phyloP scores from a whole-genome alignment of 192 early-diverging fungal species.

The Powellomyces hirtus region DNA sequence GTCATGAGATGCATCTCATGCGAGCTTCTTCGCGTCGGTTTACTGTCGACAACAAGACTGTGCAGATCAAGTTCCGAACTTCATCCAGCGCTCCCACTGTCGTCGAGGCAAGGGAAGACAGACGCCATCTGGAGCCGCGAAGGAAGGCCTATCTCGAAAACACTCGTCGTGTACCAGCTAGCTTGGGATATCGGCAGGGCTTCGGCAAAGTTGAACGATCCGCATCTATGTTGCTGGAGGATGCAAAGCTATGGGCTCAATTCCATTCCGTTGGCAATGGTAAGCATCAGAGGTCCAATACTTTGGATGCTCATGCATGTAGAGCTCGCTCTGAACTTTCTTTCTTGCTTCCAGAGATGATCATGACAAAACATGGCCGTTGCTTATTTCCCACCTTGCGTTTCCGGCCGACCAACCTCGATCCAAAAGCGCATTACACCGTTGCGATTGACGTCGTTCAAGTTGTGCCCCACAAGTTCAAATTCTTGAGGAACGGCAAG shows the following conservation, averaged over 20 bases:
- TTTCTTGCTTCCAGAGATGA: conserved; percentile 40
- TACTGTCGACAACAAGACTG: too few species aligned
- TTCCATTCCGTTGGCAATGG: conserved; percentile 28
- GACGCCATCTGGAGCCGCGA: too few species aligned
- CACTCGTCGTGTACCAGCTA: too few species aligned
- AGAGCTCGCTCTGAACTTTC: background rate
- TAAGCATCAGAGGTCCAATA: background rate
- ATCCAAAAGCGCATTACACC: conserved; percentile 40
- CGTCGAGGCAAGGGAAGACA: too few species aligned
- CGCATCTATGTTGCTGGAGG: conserved; percentile 12
- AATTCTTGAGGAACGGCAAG: conserved; percentile 29
- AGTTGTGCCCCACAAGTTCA: conserved; percentile 25
- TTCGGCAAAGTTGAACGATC: too few species aligned
- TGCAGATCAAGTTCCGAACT: too few species aligned
- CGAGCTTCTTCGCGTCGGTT: too few species aligned
- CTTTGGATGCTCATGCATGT: background rate
- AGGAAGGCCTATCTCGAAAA: too few species aligned
- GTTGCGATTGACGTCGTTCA: conserved; percentile 47
- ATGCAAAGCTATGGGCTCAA: conserved; percentile 24
- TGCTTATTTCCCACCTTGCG: conserved; percentile 54
- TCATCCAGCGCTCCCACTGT: too few species aligned
- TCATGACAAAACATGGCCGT: conserved; percentile 58
- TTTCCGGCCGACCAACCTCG: conserved; percentile 37
- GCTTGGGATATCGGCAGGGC: too few species aligned
- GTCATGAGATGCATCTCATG: too few species aligned